phyloP scores from a whole-genome alignment of 1,284 basidiomycete species.

The Xerocomus minutiporus region DNA sequence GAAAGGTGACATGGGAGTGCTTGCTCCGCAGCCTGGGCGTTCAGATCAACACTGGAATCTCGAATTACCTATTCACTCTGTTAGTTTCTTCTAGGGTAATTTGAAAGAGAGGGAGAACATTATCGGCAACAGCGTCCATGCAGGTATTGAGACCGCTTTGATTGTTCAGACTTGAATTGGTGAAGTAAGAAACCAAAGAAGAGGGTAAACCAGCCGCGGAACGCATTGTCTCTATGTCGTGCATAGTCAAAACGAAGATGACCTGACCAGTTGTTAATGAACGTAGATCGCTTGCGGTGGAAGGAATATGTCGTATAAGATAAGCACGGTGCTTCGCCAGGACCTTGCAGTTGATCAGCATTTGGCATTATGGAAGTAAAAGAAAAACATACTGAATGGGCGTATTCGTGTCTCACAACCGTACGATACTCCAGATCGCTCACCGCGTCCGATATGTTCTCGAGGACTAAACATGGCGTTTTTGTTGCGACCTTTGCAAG shows the following conservation, averaged over 20 bases:
- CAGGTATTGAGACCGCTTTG: conserved; percentile 63
- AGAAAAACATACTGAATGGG: conserved; percentile 52
- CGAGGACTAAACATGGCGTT: conserved; percentile 83
- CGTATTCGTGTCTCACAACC: conserved; percentile 86
- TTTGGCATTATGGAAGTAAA: neutral
- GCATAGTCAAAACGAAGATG: conserved; percentile 83
- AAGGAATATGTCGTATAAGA: conserved; percentile 65
- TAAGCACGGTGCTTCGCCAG: conserved; percentile 62
- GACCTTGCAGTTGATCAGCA: conserved; percentile 42
- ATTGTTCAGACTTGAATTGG: conserved; percentile 81
- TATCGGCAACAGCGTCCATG: conserved; percentile 86
- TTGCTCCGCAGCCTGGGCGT: conserved; percentile 74
- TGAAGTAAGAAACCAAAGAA: conserved; percentile 84
- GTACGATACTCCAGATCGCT: conserved; percentile 94
- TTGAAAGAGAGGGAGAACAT: conserved; percentile 43
- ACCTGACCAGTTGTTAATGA: conserved; percentile 79
- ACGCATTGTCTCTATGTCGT: conserved; percentile 87
- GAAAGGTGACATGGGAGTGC: conserved; percentile 71
- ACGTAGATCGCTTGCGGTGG: conserved; percentile 70
- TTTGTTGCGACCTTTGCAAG: conserved; percentile 81
- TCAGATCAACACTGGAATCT: conserved; percentile 67
- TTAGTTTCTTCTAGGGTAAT: conserved; percentile 11
- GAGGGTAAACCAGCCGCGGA: conserved; percentile 79
- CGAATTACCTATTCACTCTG: conserved; percentile 56
- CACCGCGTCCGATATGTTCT: conserved; percentile 79